Base-by-base conservation (phyloP, 192 early-diverging fungal genomes). In the Geranomyces michiganensis region DNA sequence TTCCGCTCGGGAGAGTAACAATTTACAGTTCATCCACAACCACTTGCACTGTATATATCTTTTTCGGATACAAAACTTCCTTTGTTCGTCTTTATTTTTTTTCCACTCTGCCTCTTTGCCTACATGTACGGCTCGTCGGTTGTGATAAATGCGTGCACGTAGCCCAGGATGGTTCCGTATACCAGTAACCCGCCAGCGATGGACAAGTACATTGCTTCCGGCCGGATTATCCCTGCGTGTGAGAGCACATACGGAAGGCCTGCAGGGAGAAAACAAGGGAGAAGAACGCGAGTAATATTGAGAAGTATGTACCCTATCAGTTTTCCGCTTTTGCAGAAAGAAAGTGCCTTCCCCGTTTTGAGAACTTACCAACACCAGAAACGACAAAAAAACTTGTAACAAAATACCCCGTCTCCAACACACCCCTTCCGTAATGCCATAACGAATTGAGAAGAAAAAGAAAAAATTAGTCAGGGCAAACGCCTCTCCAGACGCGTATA, bases 361-460 rank as follows among this genome's bases (percentile, higher is more conserved):
- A 3, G 15, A 9, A 78, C 84, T 73, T 77, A 91, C 90, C 91
- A 59, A 97, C 90, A 32, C 95, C 96, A 24, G 94, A 94, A 4
- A 97, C 89, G 56, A 97, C 89, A 71, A 99, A 89, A 58, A 97
- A 88, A 44, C 89, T 86, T 21, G 96, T 99, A 33, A 99, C 75
- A 68, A 99, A 99, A 66, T 85, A 85, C 24, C 86, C 86, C 7
- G 81, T 79, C 59, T 87, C 86, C 24, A 84, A 55, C 27, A 87
- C 62, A 1, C 86, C 86, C 51, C 79, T 83, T 51, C n/a, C n/a
- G n/a, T n/a, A n/a, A n/a, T n/a, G n/a, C n/a, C n/a, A n/a, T n/a
- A n/a, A n/a, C n/a, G n/a, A n/a, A n/a, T n/a, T n/a, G n/a, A n/a
- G 22, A 60, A 7, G 29, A 26, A 17, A 26, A 32, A 4, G 17